These are phyloP conservation scores for Rhizopus sp. DNA, from an alignment of 371 early-diverging fungal genomes.

Conservation along the genomic window DNA sequence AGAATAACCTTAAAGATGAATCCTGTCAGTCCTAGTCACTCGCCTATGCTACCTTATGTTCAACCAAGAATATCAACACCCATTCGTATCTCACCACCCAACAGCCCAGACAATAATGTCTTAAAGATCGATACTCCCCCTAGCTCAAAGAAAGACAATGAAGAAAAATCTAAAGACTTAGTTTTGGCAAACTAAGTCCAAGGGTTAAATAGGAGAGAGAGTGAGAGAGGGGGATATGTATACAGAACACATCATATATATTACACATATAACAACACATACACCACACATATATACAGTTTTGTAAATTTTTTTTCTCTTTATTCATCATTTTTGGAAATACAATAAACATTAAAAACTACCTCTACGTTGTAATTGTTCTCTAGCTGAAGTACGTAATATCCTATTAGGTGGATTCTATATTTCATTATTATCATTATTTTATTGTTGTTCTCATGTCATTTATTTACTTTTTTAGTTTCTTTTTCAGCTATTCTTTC, in stretches of 20 bases:
- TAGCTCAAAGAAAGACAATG: conserved; percentile 1
- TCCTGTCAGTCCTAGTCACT: conserved; percentile 17
- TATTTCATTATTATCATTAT: neutral
- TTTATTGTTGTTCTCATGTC: neutral
- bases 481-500: conserved; percentile 29
- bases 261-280: too few species aligned
- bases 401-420: conserved; percentile 21
- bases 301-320: neutral
- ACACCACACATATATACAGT: neutral
- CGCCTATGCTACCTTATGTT: conserved; percentile 30
- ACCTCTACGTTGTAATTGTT: conserved; percentile 38
- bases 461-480: conserved; percentile 20
- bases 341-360: conserved; percentile 21
- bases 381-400: conserved; percentile 35
- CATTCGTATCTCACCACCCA: conserved; percentile 51
- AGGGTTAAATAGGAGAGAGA: too few species aligned
- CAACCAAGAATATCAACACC: conserved; percentile 44
- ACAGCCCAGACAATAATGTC: conserved; percentile 30
- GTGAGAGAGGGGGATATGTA: too few species aligned
- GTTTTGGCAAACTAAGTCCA: conserved; percentile 17
- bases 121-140: conserved; percentile 9
- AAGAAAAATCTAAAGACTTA: conserved; percentile 16
- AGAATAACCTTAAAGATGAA: conserved; percentile 54
- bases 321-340: neutral
- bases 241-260: too few species aligned